A percentile compares a stretch with the other conserved stretches of the same genome.
These are phyloP conservation scores for Prorocentrum cordatum DNA, from an alignment of 169 alveolate genomes.

Conservation along the genomic window DNA sequence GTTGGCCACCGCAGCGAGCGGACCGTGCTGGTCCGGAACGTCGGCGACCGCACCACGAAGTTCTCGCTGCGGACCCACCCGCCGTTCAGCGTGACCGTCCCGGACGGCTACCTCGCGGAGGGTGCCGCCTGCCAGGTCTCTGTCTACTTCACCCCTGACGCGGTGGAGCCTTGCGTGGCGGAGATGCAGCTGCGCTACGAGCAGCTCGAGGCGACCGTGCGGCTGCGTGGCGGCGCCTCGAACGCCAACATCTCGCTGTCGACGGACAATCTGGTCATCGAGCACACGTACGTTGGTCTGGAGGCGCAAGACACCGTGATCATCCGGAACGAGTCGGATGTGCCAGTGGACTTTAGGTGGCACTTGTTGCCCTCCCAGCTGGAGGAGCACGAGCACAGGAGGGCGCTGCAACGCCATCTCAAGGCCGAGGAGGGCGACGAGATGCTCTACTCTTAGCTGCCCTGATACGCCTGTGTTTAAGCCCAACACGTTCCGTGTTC, in stretches of 20 bases:
- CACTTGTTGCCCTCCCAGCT: constrained; percentile 82
- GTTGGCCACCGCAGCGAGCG: constrained; percentile 84
- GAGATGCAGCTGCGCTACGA: constrained; percentile 80
- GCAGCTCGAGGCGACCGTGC: background rate
- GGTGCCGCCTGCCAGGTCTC: background rate
- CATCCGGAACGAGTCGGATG: constrained; percentile 84
- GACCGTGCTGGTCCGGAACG: constrained; percentile 86
- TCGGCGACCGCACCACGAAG: constrained; percentile 86
- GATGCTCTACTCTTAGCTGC: background rate
- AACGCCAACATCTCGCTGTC: constrained; percentile 78
- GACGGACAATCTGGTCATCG: constrained; percentile 78
- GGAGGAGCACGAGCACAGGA: constrained; percentile 74
- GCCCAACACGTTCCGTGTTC: too few relatives aligned
- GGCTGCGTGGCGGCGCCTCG: background rate
- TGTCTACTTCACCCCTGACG: background rate
- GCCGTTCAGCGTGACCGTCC: constrained; percentile 64
- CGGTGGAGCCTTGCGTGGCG: constrained; percentile 72
- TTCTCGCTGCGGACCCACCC: background rate
- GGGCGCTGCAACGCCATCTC: constrained; percentile 46
- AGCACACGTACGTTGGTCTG: constrained; percentile 85
- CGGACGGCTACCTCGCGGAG: constrained; percentile 80
- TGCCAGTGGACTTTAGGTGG: constrained; percentile 87
- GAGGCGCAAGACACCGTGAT: constrained; percentile 81
- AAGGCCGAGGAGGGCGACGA: constrained; percentile 61
- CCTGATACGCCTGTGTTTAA: too few relatives aligned